Conservation (phyloP, 805 yeast genomes). For the Metschnikowia noctiluminum region DNA sequence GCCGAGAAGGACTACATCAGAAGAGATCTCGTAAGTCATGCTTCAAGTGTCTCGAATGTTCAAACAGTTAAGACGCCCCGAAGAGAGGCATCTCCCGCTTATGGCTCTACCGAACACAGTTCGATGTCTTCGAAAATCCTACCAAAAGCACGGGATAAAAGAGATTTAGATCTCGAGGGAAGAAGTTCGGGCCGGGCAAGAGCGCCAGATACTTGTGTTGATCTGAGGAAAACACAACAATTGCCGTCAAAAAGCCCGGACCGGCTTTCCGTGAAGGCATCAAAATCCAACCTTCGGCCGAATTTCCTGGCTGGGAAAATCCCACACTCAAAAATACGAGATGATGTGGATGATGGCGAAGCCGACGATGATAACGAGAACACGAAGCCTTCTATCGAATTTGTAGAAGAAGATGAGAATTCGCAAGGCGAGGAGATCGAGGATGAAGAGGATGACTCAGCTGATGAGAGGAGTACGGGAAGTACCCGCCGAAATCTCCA, state of each 20-base stretch:
- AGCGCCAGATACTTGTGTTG: not conserved
- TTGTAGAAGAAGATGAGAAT: conserved; percentile 46
- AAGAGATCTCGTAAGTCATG: conserved; percentile 5
- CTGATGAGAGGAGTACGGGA: conserved; percentile 13
- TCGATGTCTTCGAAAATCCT: no score
- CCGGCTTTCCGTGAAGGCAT: conserved; percentile 31
- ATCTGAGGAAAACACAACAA: conserved; percentile 2
- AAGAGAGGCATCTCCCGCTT: no score
- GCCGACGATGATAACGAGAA: conserved; percentile 16
- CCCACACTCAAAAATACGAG: conserved; percentile 64
- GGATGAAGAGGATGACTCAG: conserved; percentile 8
- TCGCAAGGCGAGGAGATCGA: not conserved
- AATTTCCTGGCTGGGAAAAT: conserved; percentile 69
- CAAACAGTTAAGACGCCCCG: no score
- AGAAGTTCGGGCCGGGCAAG: not conserved
- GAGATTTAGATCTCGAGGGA: not conserved
- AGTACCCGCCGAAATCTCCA: no score
- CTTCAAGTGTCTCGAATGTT: conserved; percentile 2
- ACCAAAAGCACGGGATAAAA: no score
- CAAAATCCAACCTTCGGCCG: conserved; percentile 46
- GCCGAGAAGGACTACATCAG: conserved; percentile 20
- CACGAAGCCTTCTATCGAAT: conserved; percentile 55
- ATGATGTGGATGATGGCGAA: conserved; percentile 57
- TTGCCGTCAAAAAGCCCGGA: conserved; percentile 18
- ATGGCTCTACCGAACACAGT: no score